Percentiles rank a stretch among this genome's conserved stretches.
Conservation (phyloP, 495 filamentous ascomycete species). For the Daldinia grandis region DNA sequence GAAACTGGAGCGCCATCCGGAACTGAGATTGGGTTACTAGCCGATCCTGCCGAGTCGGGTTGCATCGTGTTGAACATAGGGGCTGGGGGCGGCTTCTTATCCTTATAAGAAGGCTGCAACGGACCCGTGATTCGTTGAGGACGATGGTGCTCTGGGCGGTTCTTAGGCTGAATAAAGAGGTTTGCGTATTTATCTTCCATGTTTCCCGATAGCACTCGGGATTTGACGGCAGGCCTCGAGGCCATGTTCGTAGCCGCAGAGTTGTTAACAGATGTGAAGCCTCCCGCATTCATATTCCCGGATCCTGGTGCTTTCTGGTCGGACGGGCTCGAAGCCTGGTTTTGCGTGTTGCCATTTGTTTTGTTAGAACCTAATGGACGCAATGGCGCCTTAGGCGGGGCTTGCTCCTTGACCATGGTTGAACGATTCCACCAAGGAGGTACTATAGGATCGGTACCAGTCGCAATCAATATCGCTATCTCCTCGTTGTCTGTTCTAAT, state of each 20-base stretch:
- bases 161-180: conserved; percentile 56
- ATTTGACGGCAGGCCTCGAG: conserved; percentile 36
- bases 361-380: conserved; percentile 33
- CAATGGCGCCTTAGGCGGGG: conserved; percentile 44
- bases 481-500: conserved; percentile 1
- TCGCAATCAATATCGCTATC: conserved; percentile 12
- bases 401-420: conserved; percentile 47
- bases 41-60: conserved; percentile 29
- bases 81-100: conserved; percentile 45
- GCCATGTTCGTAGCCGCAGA: conserved; percentile 9
- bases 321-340: conserved; percentile 10
- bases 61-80: conserved; percentile 52
- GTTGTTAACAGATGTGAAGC: conserved; percentile 22
- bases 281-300: conserved; percentile 27
- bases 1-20: conserved; percentile 39
- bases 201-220: conserved; percentile 30
- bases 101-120: conserved; percentile 48
- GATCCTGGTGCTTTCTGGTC: conserved; percentile 31
- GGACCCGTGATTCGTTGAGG: conserved; percentile 53
- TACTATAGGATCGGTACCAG: neutral
- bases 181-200: conserved; percentile 49
- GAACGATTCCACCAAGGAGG: conserved; percentile 1
- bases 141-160: conserved; percentile 57
- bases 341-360: conserved; percentile 25
- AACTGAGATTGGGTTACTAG: conserved; percentile 41